Evolutionary conservation across 2,329 filamentous ascomycete species (phyloP).

Genomic region (Diaporthe batatas): DNA sequence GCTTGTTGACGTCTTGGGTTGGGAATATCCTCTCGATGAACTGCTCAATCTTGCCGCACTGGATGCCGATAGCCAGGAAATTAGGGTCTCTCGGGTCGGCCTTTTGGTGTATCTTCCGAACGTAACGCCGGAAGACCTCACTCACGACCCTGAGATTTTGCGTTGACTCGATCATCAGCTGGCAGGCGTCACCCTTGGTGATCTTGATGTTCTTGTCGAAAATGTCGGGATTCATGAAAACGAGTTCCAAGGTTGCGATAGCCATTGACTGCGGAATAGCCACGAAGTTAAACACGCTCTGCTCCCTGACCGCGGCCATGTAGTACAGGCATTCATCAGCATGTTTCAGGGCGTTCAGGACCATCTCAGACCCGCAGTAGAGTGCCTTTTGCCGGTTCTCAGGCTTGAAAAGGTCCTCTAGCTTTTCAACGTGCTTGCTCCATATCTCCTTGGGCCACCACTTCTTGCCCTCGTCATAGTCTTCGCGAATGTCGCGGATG

Average conservation of each 20-base stretch:
- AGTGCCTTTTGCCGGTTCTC: conserved; percentile 83
- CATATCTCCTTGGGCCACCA: conserved; percentile 98
- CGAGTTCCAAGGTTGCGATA: conserved; percentile 91
- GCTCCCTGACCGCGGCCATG: conserved; percentile 92
- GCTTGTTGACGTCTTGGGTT: conserved; percentile 77
- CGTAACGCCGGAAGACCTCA: conserved; percentile 83
- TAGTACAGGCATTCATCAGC: conserved; percentile 97
- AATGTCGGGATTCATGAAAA: conserved; percentile 91
- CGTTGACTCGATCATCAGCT: conserved; percentile 91
- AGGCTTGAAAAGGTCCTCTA: conserved; percentile 89
- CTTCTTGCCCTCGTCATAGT: conserved; percentile 85
- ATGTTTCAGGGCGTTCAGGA: conserved; percentile 88
- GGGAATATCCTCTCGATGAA: conserved; percentile 97
- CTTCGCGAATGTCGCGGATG: conserved; percentile 94
- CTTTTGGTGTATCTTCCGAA: conserved; percentile 88
- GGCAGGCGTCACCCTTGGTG: conserved; percentile 92
- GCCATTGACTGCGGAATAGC: conserved; percentile 98
- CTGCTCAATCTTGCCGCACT: conserved; percentile 92
- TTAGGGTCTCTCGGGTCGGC: conserved; percentile 95
- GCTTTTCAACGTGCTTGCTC: conserved; percentile 92
- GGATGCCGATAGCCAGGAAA: conserved; percentile 90
- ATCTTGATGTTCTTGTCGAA: conserved; percentile 95
- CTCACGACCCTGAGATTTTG: conserved; percentile 88
- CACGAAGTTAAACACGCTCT: conserved; percentile 99
- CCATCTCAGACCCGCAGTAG: conserved; percentile 92